phyloP scores from a whole-genome alignment of 139 green algal genomes.

The Coccomyxa sp. region DNA sequence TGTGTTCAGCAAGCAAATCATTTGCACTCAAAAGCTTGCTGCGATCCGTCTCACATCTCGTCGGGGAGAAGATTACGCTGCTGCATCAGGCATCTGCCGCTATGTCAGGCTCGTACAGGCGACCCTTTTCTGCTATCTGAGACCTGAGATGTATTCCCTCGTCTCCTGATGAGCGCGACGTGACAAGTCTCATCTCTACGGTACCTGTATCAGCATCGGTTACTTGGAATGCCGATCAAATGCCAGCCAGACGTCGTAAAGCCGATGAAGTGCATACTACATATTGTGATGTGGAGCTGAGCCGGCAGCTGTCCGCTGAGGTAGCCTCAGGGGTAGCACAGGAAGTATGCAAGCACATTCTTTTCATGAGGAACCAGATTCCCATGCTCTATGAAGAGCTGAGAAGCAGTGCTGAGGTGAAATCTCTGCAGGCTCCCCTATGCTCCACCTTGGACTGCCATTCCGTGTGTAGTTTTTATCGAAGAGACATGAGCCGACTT shows the following conservation, averaged over 20 bases:
- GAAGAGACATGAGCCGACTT: not conserved
- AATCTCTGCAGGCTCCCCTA: no score
- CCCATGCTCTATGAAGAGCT: slow-evolving; percentile 11
- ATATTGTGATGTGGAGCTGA: not conserved
- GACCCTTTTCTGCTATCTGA: not conserved
- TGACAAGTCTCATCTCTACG: not conserved
- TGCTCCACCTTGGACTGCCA: no score
- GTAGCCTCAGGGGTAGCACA: not conserved
- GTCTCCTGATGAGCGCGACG: not conserved
- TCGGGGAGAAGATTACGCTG: not conserved
- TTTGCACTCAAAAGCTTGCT: no score
- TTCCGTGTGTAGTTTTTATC: not conserved
- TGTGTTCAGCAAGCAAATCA: no score
- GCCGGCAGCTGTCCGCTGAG: not conserved
- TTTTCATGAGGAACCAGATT: slow-evolving; percentile 21
- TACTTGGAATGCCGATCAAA: not conserved
- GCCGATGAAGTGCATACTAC: not conserved
- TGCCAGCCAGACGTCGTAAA: not conserved
- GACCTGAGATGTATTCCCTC: not conserved
- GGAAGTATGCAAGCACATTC: slow-evolving; percentile 16
- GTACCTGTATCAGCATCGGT: not conserved
- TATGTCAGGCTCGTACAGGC: not conserved
- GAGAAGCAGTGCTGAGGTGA: slow-evolving; percentile 2
- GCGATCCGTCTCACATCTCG: no score
- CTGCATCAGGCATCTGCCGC: not conserved